Evolutionary conservation across 495 filamentous ascomycete species (phyloP), one percentile per base, ranked within the genome.

Genomic region (Hyaloscypha finlandica): DNA sequence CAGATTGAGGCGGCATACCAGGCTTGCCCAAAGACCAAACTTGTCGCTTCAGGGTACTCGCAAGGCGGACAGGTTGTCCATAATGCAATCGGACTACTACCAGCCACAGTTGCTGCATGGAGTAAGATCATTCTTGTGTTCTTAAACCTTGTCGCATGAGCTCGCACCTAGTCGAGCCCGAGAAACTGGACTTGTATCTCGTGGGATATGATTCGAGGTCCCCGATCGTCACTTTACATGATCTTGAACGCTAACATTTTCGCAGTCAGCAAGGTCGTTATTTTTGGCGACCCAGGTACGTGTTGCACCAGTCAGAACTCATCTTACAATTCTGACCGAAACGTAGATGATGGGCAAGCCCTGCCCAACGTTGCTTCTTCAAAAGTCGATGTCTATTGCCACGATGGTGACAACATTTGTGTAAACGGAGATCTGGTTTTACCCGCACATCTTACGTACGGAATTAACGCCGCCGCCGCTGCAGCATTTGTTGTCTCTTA

Each of bases 21-120:
- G n/a, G 73, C 79, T 31, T 90, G 87, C 68, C 86, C 88, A 1
- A 77, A 81, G 45, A 88, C 86, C 57, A 85, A 87, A 73, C 78
- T 89, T 63, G 81, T 88, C n/a, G 74, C 85, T 11, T 79, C 81
- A 8, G 88, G 87, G 33, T 90, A 89, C 71, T 86, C 83, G 1
- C 86, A 88, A 69, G 84, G 81, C 19, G 78, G 78, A 1, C 80
- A 83, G 78, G 74, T 85, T 16, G 79, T 82, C 2, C 85, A 85
- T 75, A 81, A 82, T 59, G 83, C 83, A 4, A 78, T 78, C 14
- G 74, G 53, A 42, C 71, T 74, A 55, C 71, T 84, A 14, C 70
- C 70, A 33, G 66, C 78, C 0, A 65, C 65, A 14, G 70, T 77
- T 61, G 73, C 79, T 8, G 20, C 61, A 35, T 73, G 72, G 63